Evolutionary conservation across 805 yeast genomes (phyloP).

Genomic region (Ogataea henricii): DNA sequence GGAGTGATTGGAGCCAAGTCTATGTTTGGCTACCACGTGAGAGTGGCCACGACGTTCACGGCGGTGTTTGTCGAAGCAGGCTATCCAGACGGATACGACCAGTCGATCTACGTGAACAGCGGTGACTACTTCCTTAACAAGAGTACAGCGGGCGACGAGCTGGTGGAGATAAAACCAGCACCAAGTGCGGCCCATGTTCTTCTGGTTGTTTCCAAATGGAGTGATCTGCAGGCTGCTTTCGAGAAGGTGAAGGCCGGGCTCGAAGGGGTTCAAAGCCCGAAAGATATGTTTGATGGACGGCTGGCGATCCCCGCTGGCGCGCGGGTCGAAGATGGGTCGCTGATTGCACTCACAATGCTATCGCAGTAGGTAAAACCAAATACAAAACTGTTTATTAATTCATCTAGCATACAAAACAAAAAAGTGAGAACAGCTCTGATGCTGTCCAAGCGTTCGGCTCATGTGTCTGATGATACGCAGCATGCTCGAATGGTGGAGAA

Average conservation of each 20-base stretch:
- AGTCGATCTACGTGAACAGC: constrained; percentile 63
- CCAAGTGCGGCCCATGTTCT: constrained; percentile 35
- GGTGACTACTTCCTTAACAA: constrained; percentile 58
- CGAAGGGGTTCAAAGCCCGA: constrained; percentile 53
- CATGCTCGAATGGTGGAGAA: too few relatives aligned
- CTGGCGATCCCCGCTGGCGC: constrained; percentile 52
- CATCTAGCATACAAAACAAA: neutral
- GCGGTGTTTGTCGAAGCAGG: constrained; percentile 71
- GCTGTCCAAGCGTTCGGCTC: too few relatives aligned
- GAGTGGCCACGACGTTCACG: constrained; percentile 63
- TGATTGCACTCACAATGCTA: constrained; percentile 55
- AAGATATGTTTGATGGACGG: constrained; percentile 70
- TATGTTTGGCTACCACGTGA: constrained; percentile 72
- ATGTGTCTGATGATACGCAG: too few relatives aligned
- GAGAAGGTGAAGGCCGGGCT: constrained; percentile 49
- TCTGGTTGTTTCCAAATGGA: constrained; percentile 65
- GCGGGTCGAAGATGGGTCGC: constrained; percentile 69
- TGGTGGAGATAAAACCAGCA: constrained; percentile 1
- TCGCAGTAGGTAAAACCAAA: neutral
- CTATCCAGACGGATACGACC: constrained; percentile 66
- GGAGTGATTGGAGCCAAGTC: constrained; percentile 60
- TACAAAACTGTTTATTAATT: neutral
- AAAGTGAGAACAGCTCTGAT: too few relatives aligned
- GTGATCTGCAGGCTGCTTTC: constrained; percentile 56
- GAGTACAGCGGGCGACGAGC: constrained; percentile 19